Evolutionary conservation across 2,329 filamentous ascomycete genomes (phyloP).

Genomic region (Herpotrichia juniperi): DNA sequence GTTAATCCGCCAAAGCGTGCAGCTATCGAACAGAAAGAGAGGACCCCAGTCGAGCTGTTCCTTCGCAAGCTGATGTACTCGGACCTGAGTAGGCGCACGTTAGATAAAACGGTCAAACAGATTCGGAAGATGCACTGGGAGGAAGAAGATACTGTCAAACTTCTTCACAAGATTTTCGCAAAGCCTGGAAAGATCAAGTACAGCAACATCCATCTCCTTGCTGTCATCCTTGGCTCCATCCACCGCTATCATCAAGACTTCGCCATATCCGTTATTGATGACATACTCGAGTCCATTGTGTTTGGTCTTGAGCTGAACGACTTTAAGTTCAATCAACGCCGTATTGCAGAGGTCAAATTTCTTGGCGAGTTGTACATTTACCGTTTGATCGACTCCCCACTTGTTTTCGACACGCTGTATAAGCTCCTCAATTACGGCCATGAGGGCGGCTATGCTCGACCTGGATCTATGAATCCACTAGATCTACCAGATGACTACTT

Average conservation of each 20-base stretch:
- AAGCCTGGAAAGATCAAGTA: constrained; percentile 98
- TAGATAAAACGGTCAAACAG: constrained; percentile 92
- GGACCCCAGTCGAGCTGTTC: constrained; percentile 90
- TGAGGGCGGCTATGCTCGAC: constrained; percentile 78
- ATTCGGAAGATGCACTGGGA: constrained; percentile 98
- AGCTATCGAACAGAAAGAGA: constrained; percentile 95
- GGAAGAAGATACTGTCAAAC: constrained; percentile 80
- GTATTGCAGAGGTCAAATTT: constrained; percentile 95
- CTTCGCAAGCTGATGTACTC: constrained; percentile 91
- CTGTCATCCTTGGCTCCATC: constrained; percentile 84
- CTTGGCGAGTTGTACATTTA: constrained; percentile 97
- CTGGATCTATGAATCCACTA: constrained; percentile 76
- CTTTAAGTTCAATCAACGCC: constrained; percentile 95
- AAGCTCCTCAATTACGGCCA: constrained; percentile 94
- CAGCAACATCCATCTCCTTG: constrained; percentile 91
- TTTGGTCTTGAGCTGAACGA: constrained; percentile 94
- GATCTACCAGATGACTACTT: constrained; percentile 96
- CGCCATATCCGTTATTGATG: constrained; percentile 88
- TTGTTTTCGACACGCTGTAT: constrained; percentile 95
- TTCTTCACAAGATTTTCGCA: constrained; percentile 89
- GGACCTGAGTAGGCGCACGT: constrained; percentile 92
- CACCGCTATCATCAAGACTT: constrained; percentile 93
- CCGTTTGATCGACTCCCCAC: constrained; percentile 91
- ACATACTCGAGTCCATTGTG: constrained; percentile 84
- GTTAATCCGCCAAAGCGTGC: constrained; percentile 93